phyloP scores from a whole-genome alignment of 2,329 filamentous ascomycete genomes.

The Calonectria hongkongensis region DNA sequence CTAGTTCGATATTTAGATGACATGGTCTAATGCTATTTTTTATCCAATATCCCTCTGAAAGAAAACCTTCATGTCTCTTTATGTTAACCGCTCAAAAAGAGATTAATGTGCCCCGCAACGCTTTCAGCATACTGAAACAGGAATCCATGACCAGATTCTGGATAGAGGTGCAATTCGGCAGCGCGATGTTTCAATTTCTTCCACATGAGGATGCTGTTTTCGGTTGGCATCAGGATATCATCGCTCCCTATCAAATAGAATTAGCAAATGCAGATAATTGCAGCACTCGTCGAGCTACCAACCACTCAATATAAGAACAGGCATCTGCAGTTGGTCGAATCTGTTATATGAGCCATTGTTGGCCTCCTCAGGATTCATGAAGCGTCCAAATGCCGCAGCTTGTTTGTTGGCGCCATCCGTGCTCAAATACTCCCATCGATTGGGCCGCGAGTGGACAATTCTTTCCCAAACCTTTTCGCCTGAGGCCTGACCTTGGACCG shows the following conservation, averaged over 20 bases:
- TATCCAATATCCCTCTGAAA: neutral
- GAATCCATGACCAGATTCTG: constrained; percentile 61
- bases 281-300: neutral
- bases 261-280: constrained; percentile 34
- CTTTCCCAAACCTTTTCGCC: constrained; percentile 60
- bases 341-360: constrained; percentile 58
- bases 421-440: constrained; percentile 54
- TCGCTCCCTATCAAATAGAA: constrained; percentile 53
- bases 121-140: constrained; percentile 59
- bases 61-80: no score
- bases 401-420: constrained; percentile 56
- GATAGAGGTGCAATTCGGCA: constrained; percentile 59
- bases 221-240: constrained; percentile 59
- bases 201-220: constrained; percentile 63
- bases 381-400: constrained; percentile 58
- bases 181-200: constrained; percentile 57
- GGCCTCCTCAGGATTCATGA: constrained; percentile 58
- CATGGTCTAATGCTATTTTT: neutral
- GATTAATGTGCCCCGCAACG: constrained; percentile 58
- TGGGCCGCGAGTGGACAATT: constrained; percentile 53
- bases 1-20: neutral
- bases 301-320: constrained; percentile 62
- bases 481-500: constrained; percentile 55
- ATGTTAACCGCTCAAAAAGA: constrained; percentile 52
- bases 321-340: constrained; percentile 58